Evolutionary conservation across 768 basidiomycete genomes (phyloP).

Genomic region (Clathrus columnatus): DNA sequence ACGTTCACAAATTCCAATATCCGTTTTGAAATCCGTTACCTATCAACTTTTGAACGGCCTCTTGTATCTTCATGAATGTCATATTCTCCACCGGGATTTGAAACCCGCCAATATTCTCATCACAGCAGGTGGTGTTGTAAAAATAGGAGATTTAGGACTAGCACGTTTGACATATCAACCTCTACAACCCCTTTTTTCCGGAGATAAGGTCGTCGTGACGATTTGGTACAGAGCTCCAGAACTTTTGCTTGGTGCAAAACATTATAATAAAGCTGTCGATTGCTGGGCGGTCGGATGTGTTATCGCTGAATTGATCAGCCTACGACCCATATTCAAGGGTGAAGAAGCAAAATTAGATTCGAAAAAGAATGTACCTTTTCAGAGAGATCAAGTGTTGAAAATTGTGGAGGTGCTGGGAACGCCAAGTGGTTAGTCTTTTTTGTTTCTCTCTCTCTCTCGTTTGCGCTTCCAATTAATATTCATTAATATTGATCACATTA

Average conservation of each 20-base stretch:
- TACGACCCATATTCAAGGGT: conserved; percentile 97
- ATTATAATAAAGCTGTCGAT: conserved; percentile 96
- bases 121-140: conserved; percentile 79
- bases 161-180: conserved; percentile 86
- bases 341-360: conserved; percentile 97
- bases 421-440: no score
- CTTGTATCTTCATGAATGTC: conserved; percentile 93
- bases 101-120: conserved; percentile 99
- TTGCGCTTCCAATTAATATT: no score
- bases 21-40: no score
- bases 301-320: no score
- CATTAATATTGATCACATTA: no score
- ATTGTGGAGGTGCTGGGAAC: conserved; percentile 89
- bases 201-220: conserved; percentile 98
- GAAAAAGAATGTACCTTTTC: conserved; percentile 97
- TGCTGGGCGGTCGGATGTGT: conserved; percentile 99
- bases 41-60: conserved; percentile 97
- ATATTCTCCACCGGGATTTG: no score
- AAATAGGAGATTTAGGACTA: conserved; percentile 99
- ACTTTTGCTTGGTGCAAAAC: conserved; percentile 89
- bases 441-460: no score
- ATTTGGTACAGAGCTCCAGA: conserved; percentile 99
- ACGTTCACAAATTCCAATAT: no score
- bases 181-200: conserved; percentile 78
- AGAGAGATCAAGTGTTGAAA: conserved; percentile 96